Percentiles rank a stretch among this genome's conserved stretches.
These are phyloP conservation scores for Beauveria varroae DNA, from an alignment of 2,329 filamentous ascomycete genomes.

Conservation along the genomic window DNA sequence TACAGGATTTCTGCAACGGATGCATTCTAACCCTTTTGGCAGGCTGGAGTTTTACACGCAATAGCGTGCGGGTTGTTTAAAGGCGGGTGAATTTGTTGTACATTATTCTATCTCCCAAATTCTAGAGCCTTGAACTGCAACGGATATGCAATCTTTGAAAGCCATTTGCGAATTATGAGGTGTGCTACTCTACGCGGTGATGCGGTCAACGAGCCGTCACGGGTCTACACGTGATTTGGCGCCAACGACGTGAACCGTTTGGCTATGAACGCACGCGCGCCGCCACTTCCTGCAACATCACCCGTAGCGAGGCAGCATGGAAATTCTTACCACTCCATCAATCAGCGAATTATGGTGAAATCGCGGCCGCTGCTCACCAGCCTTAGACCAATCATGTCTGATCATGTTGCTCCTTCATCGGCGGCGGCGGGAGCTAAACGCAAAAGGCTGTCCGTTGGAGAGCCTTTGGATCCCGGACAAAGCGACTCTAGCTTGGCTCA, in stretches of 20 bases:
- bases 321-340: not conserved
- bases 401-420: not conserved
- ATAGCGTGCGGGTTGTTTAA: conserved; percentile 1
- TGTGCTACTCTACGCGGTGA: not conserved
- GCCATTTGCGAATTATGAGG: not conserved
- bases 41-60: conserved; percentile 8
- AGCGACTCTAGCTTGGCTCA: not conserved
- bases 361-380: not conserved
- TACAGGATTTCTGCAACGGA: conserved; percentile 3
- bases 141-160: not conserved
- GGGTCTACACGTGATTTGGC: conserved; percentile 11
- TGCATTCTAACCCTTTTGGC: conserved; percentile 5
- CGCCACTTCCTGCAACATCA: not conserved
- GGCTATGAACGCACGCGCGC: not conserved
- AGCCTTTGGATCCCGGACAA: not conserved
- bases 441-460: not conserved
- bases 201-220: not conserved
- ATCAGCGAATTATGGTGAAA: not conserved
- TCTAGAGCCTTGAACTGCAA: not conserved
- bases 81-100: conserved; percentile 8
- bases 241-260: conserved; percentile 2
- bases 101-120: conserved; percentile 3
- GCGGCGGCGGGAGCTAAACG: not conserved
- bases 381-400: not conserved
- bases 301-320: not conserved